Percentiles rank a stretch among this genome's conserved stretches.
Conservation (phyloP, 1,284 basidiomycete genomes). For the Marasmius tenuissimus region DNA sequence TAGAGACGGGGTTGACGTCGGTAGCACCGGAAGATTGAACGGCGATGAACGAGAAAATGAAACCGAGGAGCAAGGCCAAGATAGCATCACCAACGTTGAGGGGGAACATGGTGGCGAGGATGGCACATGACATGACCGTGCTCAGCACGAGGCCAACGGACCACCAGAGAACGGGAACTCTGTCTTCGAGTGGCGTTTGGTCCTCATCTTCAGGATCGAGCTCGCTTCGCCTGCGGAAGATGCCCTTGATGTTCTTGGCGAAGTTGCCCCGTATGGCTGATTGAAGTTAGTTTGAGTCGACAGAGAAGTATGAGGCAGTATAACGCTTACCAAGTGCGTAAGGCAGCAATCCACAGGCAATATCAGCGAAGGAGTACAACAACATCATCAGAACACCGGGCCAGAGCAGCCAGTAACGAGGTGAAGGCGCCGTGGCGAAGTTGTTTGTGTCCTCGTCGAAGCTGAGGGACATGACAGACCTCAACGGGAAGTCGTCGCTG, state of each 20-base stretch:
- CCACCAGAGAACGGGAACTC: constrained; percentile 61
- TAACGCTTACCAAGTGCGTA: constrained; percentile 26
- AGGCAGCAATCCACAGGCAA: constrained; percentile 36
- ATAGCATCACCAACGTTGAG: constrained; percentile 61
- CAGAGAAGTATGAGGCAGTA: background rate
- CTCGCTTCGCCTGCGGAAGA: constrained; percentile 27
- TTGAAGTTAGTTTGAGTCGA: constrained; percentile 2
- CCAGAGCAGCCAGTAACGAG: constrained; percentile 72
- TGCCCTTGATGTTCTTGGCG: constrained; percentile 25
- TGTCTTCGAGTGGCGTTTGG: constrained; percentile 49
- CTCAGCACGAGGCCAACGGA: constrained; percentile 46
- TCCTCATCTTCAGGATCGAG: constrained; percentile 43
- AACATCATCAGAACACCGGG: constrained; percentile 61
- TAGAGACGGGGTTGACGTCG: constrained; percentile 60
- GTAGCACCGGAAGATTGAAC: constrained; percentile 61
- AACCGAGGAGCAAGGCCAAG: constrained; percentile 57
- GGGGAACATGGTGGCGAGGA: constrained; percentile 55
- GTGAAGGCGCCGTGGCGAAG: constrained; percentile 48
- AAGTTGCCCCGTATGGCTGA: constrained; percentile 15
- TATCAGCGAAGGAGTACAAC: constrained; percentile 50
- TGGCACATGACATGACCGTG: constrained; percentile 53
- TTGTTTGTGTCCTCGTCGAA: constrained; percentile 38
- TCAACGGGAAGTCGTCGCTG: constrained; percentile 43
- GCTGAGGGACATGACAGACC: constrained; percentile 43
- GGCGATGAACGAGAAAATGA: constrained; percentile 70